Evolutionary conservation across 2,329 filamentous ascomycete species (phyloP), one percentile per base, ranked within the genome.

Genomic region (Cephalotrichum gorgonifer): DNA sequence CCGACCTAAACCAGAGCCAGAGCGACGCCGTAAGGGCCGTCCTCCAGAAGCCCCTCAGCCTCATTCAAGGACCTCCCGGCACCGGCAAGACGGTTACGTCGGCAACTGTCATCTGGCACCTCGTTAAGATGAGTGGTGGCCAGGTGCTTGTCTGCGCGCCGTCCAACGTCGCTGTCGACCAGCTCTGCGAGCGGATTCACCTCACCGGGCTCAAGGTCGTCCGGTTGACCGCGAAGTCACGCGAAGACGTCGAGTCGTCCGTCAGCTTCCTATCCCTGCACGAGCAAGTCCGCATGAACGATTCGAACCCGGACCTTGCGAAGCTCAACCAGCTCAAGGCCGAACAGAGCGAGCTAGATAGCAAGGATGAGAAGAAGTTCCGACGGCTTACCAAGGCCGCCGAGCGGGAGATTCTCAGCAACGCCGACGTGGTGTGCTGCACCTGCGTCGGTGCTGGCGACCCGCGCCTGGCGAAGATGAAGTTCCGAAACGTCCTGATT

Each of bases 21-120:
- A 91, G 96, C 62, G 90, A 88, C 56, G 93, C 93, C 22, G 95
- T 98, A 58, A 96, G 94, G 70, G 90, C 87, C 54, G 93, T 97
- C 25, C 71, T 98, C 33, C 88, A 94, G 60, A 93, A 91, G 58
- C 93, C 93, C 17, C 75, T 98, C 44, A 96, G 89, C 65, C 75
- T 98, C 60, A 98, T 98, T 52, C 93, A 98, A 65, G 93, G 93
- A 1, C 93, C 93, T 52, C 93, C 93, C 0, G 93, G 93, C 62
- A 98, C 93, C 4, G 93, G 93, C 62, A 98, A 98, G 75, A 98
- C 93, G 0, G 93, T 98, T 51, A 98, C 93, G 15, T 98, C 93
- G 31, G 93, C 93, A 30, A 98, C 93, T 2, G 95, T 98, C 64
- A 98, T 98, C 62, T 97, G 96, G 62, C 93, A 98, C 63, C 75